Evolutionary conservation across 257 asterid species (phyloP).

Genomic region (Marsdenia floribunda): DNA sequence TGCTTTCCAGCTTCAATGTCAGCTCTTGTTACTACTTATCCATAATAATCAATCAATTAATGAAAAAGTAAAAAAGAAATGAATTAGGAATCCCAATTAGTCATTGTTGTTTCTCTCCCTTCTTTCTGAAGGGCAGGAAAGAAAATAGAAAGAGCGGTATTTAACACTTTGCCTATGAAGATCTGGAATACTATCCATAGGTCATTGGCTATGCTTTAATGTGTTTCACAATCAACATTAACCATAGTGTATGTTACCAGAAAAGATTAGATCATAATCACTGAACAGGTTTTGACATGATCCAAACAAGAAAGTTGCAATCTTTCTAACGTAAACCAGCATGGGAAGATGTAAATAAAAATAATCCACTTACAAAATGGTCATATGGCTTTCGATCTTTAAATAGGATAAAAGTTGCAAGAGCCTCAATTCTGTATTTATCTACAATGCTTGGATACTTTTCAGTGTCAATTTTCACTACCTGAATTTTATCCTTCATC

Average conservation of each 20-base stretch:
- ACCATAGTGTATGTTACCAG: not conserved
- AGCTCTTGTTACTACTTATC: not conserved
- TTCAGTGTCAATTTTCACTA: conserved; percentile 90
- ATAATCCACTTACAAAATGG: conserved; percentile 71
- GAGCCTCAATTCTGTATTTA: conserved; percentile 74
- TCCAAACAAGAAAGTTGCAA: not conserved
- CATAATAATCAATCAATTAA: not conserved
- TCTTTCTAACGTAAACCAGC: not conserved
- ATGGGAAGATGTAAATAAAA: not conserved
- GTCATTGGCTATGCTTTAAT: not conserved
- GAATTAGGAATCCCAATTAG: not conserved
- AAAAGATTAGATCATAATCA: not conserved
- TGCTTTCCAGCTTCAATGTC: not conserved
- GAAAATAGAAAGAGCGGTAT: not conserved
- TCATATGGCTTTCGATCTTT: conserved; percentile 77
- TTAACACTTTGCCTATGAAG: not conserved
- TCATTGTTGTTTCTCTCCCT: not conserved
- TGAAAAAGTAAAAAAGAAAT: not conserved
- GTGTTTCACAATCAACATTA: not conserved
- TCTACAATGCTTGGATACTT: conserved; percentile 75
- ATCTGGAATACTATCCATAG: not conserved
- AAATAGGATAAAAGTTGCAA: conserved; percentile 90
- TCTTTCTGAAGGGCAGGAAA: not conserved
- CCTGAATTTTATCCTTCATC: conserved; percentile 67
- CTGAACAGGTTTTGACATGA: not conserved